A percentile compares a stretch with the other conserved stretches of the same genome.
These are phyloP conservation scores for Magnusiomyces sp. DNA, from an alignment of 1,139 yeast species.

Conservation along the genomic window DNA sequence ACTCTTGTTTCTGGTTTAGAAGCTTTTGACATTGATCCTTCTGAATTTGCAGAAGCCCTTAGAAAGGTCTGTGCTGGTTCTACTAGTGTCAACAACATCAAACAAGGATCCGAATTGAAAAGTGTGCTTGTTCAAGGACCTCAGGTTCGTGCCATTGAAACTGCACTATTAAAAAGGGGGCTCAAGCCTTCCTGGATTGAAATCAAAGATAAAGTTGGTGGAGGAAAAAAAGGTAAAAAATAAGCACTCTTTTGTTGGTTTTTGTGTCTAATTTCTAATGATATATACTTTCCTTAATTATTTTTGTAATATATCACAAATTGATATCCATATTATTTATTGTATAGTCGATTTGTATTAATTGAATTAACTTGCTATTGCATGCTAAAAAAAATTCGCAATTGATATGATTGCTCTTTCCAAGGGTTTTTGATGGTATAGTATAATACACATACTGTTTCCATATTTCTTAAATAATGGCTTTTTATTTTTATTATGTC, in stretches of 20 bases:
- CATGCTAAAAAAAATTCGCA: no score
- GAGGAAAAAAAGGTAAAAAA: conserved; percentile 3
- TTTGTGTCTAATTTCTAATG: not conserved
- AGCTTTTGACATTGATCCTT: conserved; percentile 56
- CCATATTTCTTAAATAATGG: not conserved
- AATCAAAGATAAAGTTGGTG: conserved; percentile 46
- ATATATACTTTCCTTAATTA: no score
- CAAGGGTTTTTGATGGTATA: no score
- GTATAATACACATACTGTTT: not conserved
- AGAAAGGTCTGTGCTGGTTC: conserved; percentile 85
- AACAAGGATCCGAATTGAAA: conserved; percentile 29
- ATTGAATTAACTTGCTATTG: no score
- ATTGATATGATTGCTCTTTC: not conserved
- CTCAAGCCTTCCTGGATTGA: conserved; percentile 59
- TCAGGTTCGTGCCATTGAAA: conserved; percentile 56
- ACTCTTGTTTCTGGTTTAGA: conserved; percentile 69
- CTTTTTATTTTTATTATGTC: not conserved
- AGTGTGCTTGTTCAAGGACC: conserved; percentile 81
- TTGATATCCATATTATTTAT: no score
- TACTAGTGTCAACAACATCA: conserved; percentile 53
- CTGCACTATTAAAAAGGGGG: conserved; percentile 55
- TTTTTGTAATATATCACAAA: no score
- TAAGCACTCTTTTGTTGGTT: not conserved
- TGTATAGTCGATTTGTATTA: no score
- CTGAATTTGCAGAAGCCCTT: conserved; percentile 56